Base-by-base conservation (phyloP, 2,329 filamentous ascomycete genomes). In the Didymella exigua region DNA sequence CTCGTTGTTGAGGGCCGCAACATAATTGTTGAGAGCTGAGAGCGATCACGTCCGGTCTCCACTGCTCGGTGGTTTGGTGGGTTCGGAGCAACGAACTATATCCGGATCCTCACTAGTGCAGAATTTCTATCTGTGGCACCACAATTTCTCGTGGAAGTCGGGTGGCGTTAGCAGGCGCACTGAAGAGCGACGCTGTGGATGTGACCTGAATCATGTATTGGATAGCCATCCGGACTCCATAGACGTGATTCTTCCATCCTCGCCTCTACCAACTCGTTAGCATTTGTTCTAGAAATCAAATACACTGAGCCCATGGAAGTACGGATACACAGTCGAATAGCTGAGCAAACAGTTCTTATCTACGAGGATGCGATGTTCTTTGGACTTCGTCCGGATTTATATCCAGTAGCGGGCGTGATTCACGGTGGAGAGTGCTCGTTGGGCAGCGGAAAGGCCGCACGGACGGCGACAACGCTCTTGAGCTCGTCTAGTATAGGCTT, bases 231-330 rank as follows among this genome's bases (percentile, higher is more conserved):
- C 62, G 60, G 13, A 62, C 41, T 10, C 58, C 58, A 11, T 56
- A 43, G 9, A 65, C 42, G 21, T 67, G 54, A 18, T 66, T 65
- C 13, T 63, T 54, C 61, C 61, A 62, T 7, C 59, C 56, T 33
- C 55, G 43, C 30, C 63, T 53, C 59, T 68, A 33, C 16, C 13
- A 1, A 27, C 4, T 10, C 9, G 11, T 58, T 18, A 55, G 41
- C 33, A 37, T 13, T 45, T 19, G 37, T 4, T 34, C 13, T 33
- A 14, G 13, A 9, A 23, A 8, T 4, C 10, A 37, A n/a, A n/a
- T n/a, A n/a, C n/a, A n/a, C n/a, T n/a, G n/a, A n/a, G 37, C n/a
- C 55, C 33, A 16, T 33, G 49, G 26, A 60, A 30, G 18, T 59
- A 54, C 2, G 57, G 51, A 24, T 37, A 49, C 11, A 47, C 54